phyloP scores from a whole-genome alignment of 305 asterid genomes.

The Petunia hybrid region DNA sequence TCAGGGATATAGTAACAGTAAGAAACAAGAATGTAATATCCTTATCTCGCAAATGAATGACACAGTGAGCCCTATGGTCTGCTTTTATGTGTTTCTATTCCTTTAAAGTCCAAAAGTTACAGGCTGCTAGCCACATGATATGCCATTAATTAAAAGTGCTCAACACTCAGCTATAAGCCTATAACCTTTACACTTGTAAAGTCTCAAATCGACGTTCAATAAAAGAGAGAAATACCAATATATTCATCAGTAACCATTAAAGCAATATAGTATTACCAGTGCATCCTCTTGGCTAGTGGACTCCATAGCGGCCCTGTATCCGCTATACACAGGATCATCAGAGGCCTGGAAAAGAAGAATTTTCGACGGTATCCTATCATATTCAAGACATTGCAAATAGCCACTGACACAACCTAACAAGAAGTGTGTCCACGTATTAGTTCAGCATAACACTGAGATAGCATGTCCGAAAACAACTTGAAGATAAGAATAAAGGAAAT shows the following conservation, averaged over 20 bases:
- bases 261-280: constrained; percentile 51
- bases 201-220: not conserved
- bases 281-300: constrained; percentile 94
- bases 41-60: not conserved
- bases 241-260: not conserved
- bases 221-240: not conserved
- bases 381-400: constrained; percentile 73
- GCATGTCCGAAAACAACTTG: not conserved
- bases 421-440: constrained; percentile 29
- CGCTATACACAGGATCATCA: constrained; percentile 92
- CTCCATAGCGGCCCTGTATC: constrained; percentile 80
- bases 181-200: not conserved
- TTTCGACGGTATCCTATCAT: constrained; percentile 87
- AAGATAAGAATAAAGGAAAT: constrained; percentile 21
- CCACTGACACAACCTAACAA: constrained; percentile 73
- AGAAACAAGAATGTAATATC: not conserved
- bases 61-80: not conserved
- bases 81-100: not conserved
- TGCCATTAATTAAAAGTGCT: not conserved
- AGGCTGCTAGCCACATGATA: not conserved
- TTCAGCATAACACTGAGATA: not conserved
- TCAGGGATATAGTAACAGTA: not conserved
- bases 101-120: not conserved
- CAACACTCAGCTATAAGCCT: not conserved
- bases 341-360: constrained; percentile 85